Evolutionary conservation across 1,139 yeast species (phyloP).

Genomic region (Pichia sp.): DNA sequence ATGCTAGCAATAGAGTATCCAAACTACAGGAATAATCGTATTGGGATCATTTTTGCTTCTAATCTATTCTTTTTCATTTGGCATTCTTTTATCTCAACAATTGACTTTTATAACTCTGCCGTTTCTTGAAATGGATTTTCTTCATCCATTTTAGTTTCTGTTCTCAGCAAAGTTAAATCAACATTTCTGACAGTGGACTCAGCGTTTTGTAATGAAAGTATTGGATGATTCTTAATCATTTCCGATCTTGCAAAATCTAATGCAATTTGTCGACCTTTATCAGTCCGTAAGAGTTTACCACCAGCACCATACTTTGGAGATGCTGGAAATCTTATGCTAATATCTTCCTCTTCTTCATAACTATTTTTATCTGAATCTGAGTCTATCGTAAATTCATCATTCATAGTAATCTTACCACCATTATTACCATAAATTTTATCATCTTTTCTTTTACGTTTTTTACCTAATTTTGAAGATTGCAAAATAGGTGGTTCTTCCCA

Average conservation of each 20-base stretch:
- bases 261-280: constrained; percentile 23
- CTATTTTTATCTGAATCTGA: background rate
- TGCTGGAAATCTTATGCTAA: constrained; percentile 42
- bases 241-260: constrained; percentile 24
- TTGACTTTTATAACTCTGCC: no score
- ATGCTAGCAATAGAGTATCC: no score
- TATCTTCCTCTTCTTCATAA: constrained; percentile 19
- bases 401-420: no score
- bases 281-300: constrained; percentile 22
- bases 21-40: no score
- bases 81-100: no score
- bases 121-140: background rate
- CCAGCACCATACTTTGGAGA: constrained; percentile 41
- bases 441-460: constrained; percentile 1
- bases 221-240: constrained; percentile 15
- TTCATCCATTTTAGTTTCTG: background rate
- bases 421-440: background rate
- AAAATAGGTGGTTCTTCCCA: constrained; percentile 30
- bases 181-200: background rate
- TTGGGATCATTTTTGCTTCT: no score
- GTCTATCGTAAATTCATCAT: background rate
- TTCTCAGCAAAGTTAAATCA: background rate
- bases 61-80: no score
- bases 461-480: constrained; percentile 21
- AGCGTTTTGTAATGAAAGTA: constrained; percentile 10